A percentile compares a stretch with the other conserved stretches of the same genome.
phyloP scores from a whole-genome alignment of 768 basidiomycete species.

The Lentinula lateritia region DNA sequence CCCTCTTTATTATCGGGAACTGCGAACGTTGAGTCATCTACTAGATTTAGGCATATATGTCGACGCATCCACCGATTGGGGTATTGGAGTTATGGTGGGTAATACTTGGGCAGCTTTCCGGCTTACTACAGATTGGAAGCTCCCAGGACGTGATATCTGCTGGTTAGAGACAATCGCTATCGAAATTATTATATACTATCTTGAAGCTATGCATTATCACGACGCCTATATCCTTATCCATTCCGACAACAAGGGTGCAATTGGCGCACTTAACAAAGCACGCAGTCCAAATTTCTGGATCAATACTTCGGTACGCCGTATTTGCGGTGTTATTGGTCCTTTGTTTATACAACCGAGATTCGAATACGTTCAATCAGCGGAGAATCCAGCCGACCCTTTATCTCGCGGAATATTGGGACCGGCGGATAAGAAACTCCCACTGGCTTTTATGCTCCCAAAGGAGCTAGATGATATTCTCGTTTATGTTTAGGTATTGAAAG shows the following conservation, averaged over 20 bases:
- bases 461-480: not conserved
- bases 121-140: slow-evolving; percentile 12
- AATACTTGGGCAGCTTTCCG: slow-evolving; percentile 24
- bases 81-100: slow-evolving; percentile 28
- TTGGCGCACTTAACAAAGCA: slow-evolving; percentile 20
- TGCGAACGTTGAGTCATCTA: slow-evolving; percentile 5
- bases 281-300: slow-evolving; percentile 11
- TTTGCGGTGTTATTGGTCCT: not conserved
- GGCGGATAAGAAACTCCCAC: not conserved
- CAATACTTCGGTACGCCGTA: slow-evolving; percentile 11
- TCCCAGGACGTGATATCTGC: slow-evolving; percentile 13
- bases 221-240: slow-evolving; percentile 21
- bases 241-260: slow-evolving; percentile 30
- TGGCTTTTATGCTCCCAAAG: not conserved
- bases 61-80: slow-evolving; percentile 34
- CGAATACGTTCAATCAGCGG: slow-evolving; percentile 11
- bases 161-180: slow-evolving; percentile 19
- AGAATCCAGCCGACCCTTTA: slow-evolving; percentile 16
- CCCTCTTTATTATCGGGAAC: slow-evolving; percentile 7
- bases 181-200: slow-evolving; percentile 10
- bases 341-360: not conserved
- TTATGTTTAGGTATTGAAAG: slow-evolving; percentile 1
- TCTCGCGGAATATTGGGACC: slow-evolving; percentile 12
- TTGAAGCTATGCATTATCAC: not conserved
- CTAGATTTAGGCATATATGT: slow-evolving; percentile 21